These are phyloP conservation scores for Aspergillus sojae DNA, from an alignment of 2,329 filamentous ascomycete species.

Conservation along the genomic window DNA sequence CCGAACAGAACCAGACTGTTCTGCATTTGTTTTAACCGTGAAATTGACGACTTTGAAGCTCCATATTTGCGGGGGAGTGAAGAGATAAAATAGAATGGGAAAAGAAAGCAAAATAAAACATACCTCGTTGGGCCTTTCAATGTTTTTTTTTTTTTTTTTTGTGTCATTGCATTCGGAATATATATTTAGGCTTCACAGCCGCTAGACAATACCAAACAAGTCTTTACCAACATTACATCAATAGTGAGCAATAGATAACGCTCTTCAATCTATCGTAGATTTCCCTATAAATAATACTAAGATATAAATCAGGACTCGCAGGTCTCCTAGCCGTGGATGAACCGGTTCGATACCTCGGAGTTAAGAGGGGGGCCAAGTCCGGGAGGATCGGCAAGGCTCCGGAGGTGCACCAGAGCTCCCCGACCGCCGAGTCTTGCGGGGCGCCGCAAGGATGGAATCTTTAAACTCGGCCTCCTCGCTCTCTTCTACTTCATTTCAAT, in stretches of 20 bases:
- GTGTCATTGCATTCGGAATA: not conserved
- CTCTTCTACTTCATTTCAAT: slow-evolving; percentile 1
- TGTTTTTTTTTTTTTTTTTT: not conserved
- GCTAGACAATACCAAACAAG: not conserved
- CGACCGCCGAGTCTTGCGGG: slow-evolving; percentile 11
- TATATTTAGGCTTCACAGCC: not conserved
- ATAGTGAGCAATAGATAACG: not conserved
- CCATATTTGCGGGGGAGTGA: not conserved
- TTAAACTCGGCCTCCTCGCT: not conserved
- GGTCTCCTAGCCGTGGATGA: not conserved
- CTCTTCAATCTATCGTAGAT: not conserved
- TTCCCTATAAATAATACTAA: not conserved
- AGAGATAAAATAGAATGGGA: not conserved
- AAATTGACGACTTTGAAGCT: not conserved
- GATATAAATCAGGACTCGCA: not conserved
- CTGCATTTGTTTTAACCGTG: not conserved
- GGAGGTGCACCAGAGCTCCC: slow-evolving; percentile 7
- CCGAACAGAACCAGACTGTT: slow-evolving; percentile 14
- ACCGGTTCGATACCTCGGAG: not conserved
- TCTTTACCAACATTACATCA: not conserved
- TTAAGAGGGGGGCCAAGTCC: not conserved
- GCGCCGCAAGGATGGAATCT: slow-evolving; percentile 8
- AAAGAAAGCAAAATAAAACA: not conserved
- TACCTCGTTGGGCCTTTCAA: not conserved
- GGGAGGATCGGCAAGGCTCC: not conserved